A percentile compares a stretch with the other conserved stretches of the same genome.
These are phyloP conservation scores for Camellia granthamiana DNA, from an alignment of 148 eudicot genomes.

Conservation along the genomic window DNA sequence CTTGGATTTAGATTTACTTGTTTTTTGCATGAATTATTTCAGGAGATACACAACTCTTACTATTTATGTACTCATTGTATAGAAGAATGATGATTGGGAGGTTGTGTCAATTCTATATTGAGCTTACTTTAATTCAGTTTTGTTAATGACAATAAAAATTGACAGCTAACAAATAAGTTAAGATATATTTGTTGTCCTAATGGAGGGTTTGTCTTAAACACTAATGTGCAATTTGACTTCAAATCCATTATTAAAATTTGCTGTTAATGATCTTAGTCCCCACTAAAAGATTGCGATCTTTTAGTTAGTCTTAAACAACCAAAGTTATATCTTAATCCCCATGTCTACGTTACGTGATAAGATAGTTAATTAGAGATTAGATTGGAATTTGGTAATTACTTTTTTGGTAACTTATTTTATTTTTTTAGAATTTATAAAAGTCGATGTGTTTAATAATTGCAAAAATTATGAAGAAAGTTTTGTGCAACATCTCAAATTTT, in stretches of 20 bases:
- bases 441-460: no score
- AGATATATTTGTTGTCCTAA: not conserved
- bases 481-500: no score
- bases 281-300: slow-evolving; percentile 14
- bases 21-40: no score
- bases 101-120: not conserved
- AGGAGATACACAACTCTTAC: no score
- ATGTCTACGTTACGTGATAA: not conserved
- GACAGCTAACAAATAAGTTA: slow-evolving; percentile 8
- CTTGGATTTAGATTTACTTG: no score
- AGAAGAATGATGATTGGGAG: no score
- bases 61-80: no score
- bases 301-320: not conserved
- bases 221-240: not conserved
- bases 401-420: no score
- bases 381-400: no score
- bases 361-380: not conserved
- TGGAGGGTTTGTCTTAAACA: not conserved
- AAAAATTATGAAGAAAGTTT: no score
- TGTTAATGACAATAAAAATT: not conserved
- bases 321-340: not conserved
- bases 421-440: no score
- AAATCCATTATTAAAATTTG: slow-evolving; percentile 5
- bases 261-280: not conserved
- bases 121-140: not conserved